A percentile compares a stretch with the other conserved stretches of the same genome.
phyloP scores from a whole-genome alignment of 495 filamentous ascomycete genomes.

The Aspergillus egyptiacus region DNA sequence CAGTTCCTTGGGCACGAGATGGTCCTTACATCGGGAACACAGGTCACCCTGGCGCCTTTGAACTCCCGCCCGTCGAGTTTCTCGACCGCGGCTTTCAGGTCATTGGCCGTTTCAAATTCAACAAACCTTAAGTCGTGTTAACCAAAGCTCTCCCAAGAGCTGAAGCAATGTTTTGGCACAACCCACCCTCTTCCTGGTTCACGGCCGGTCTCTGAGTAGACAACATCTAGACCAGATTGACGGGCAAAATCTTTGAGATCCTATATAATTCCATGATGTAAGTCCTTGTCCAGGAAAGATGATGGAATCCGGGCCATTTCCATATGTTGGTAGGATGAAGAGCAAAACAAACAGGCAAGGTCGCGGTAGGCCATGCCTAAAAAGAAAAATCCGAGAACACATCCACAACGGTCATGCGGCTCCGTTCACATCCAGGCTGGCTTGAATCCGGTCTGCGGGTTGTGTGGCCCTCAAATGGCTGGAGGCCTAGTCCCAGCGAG shows the following conservation, averaged over 20 bases:
- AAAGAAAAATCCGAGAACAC: background rate
- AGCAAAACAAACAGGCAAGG: background rate
- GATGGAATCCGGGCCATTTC: constrained; percentile 25
- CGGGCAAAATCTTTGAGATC: constrained; percentile 99
- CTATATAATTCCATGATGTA: constrained; percentile 55
- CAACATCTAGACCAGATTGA: constrained; percentile 92
- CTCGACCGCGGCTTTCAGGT: constrained; percentile 84
- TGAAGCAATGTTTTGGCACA: constrained; percentile 7
- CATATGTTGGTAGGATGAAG: constrained; percentile 7
- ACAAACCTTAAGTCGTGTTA: constrained; percentile 67
- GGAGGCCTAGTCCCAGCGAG: background rate
- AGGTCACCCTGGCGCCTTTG: constrained; percentile 77
- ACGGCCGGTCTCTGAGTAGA: constrained; percentile 93
- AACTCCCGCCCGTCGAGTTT: constrained; percentile 90
- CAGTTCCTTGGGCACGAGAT: constrained; percentile 13
- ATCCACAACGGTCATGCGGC: constrained; percentile 7
- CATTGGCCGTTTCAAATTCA: constrained; percentile 88
- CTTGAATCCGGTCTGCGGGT: background rate
- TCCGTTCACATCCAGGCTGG: constrained; percentile 9
- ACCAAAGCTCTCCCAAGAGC: constrained; percentile 13
- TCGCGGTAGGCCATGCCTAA: too few relatives aligned
- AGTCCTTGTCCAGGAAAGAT: constrained; percentile 37
- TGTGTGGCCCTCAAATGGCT: constrained; percentile 1
- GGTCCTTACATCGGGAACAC: constrained; percentile 72
- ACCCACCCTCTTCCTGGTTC: constrained; percentile 91